These are phyloP conservation scores for Colletotrichum tropicale DNA, from an alignment of 2,329 filamentous ascomycete species.

Conservation along the genomic window DNA sequence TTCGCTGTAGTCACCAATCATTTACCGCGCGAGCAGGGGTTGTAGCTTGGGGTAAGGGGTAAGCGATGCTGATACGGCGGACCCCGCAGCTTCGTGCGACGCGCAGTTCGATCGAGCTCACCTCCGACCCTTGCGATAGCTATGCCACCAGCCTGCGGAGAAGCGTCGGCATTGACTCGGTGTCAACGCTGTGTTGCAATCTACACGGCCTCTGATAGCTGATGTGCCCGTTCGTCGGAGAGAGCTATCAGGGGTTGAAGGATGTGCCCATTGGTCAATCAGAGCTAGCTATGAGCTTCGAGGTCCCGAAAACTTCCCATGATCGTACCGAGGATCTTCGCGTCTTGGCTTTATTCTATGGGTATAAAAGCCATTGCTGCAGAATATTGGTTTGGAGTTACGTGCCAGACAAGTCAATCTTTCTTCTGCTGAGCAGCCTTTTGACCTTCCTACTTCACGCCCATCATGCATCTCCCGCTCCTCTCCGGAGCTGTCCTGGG, in stretches of 20 bases:
- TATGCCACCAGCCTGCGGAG: background rate
- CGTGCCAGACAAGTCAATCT: background rate
- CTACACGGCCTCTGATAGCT: background rate
- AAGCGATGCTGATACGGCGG: background rate
- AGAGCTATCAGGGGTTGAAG: background rate
- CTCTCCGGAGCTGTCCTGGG: background rate
- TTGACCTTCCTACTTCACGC: background rate
- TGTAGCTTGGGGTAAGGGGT: background rate
- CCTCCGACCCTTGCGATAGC: background rate
- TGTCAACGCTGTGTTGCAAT: background rate
- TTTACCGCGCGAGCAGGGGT: background rate
- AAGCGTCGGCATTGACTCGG: slow-evolving; percentile 16
- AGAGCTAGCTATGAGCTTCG: background rate
- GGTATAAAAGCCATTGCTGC: background rate
- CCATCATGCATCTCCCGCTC: slow-evolving; percentile 4
- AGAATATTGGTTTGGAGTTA: too few relatives aligned
- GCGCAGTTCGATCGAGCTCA: background rate
- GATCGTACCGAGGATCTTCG: background rate
- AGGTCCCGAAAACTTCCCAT: background rate
- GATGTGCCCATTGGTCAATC: slow-evolving; percentile 4
- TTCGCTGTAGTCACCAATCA: background rate
- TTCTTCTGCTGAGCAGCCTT: background rate
- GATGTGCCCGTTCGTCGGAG: background rate
- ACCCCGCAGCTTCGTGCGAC: slow-evolving; percentile 8
- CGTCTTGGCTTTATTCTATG: background rate